Base-by-base conservation (phyloP, 2,329 filamentous ascomycete species). In the Penicillium sp. region DNA sequence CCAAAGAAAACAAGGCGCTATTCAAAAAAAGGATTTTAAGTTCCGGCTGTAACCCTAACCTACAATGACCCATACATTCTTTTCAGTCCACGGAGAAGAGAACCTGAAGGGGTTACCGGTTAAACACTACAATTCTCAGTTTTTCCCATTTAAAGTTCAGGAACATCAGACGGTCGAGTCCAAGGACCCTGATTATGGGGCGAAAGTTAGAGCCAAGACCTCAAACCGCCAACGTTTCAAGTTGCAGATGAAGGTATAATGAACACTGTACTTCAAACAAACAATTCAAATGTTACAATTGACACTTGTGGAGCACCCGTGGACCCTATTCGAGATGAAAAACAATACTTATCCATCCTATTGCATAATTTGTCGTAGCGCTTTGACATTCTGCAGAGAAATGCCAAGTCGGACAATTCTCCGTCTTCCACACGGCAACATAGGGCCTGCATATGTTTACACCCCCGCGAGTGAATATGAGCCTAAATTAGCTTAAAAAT, bases 1-100 rank as follows among this genome's bases (percentile, higher is more conserved):
- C 29, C 42, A 29, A 57, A 51, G 48, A 47, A n/a, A 61, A 54
- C 31, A 44, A 53, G 19, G 52, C 35, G n/a, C 35, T 19, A 43
- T 26, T 39, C 25, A 19, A 42, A n/a, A n/a, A n/a, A n/a, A n/a
- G n/a, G n/a, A 27, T 21, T 33, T 45, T 19, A 1, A 37, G 13
- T 23, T 33, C 27, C 50, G 37, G 33, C 16, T 33, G 31, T 21
- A 9, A 26, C 33, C 35, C 23, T 19, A 21, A 49, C n/a, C 4
- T 16, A 29, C 27, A 25, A 19, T 5, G 10, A 21, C 7, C 13
- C 16, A 37, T 33, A 21, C 27, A 21, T 16, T 23, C n/a, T 48
- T 48, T 19, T 39, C n/a, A 19, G n/a, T 11, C 37, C n/a, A 6
- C 23, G 11, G 4, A 23, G 23, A 13, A 13, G 10, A 23, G 11